Percentiles rank a stretch among this genome's conserved stretches.
Conservation (phyloP, 2,329 filamentous ascomycete genomes). For the Mycosphaerella sp. region DNA sequence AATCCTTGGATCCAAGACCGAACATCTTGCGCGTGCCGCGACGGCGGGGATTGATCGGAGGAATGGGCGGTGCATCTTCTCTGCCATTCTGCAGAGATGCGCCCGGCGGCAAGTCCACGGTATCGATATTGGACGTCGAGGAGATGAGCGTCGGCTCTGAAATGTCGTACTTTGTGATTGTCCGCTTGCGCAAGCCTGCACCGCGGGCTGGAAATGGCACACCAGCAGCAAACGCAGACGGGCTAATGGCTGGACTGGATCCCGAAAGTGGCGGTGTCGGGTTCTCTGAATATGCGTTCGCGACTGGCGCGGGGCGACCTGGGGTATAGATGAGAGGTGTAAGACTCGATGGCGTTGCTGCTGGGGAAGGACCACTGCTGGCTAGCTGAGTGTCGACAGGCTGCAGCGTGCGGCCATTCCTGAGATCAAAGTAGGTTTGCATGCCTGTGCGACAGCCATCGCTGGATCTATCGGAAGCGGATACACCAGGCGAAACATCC, state of each 20-base stretch:
- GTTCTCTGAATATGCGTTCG: constrained; percentile 45
- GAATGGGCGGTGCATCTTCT: constrained; percentile 46
- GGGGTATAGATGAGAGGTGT: constrained; percentile 22
- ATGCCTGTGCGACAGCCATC: constrained; percentile 12
- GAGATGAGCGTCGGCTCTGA: constrained; percentile 54
- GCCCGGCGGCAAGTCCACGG: constrained; percentile 52
- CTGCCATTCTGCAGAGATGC: constrained; percentile 51
- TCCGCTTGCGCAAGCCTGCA: constrained; percentile 49
- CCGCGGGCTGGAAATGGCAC: constrained; percentile 26
- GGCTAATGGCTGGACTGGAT: constrained; percentile 38
- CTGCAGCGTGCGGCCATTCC: constrained; percentile 10
- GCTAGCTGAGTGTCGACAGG: constrained; percentile 3
- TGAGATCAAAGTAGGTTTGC: constrained; percentile 28
- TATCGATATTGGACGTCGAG: constrained; percentile 53
- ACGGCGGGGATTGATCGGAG: constrained; percentile 55
- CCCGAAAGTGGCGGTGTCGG: constrained; percentile 48
- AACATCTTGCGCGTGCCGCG: constrained; percentile 40
- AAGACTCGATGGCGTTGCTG: constrained; percentile 19
- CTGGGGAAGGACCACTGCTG: constrained; percentile 6
- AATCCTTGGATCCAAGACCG: constrained; percentile 18
- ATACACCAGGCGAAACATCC: constrained; percentile 19
- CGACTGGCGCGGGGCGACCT: constrained; percentile 16
- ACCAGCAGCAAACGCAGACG: constrained; percentile 21
- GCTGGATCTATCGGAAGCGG: constrained; percentile 11
- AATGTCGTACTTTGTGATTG: constrained; percentile 56